Conservation (phyloP, 2,329 filamentous ascomycete genomes). For the Alternaria dauci region DNA sequence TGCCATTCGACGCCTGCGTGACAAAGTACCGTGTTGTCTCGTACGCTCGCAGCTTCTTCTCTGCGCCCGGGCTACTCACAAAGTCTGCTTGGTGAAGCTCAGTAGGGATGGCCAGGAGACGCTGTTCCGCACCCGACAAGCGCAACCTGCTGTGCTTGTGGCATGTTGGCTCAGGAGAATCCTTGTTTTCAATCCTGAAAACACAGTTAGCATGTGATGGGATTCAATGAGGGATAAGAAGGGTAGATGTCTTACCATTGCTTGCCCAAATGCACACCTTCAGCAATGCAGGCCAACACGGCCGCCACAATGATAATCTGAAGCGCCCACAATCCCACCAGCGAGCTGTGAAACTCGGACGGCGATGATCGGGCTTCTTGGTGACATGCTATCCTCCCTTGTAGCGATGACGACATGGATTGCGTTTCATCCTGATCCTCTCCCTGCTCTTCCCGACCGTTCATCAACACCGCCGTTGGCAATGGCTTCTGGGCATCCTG, state of each 20-base stretch:
- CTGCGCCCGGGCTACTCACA: constrained; percentile 33
- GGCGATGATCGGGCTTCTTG: background rate
- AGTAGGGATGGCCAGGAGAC: constrained; percentile 30
- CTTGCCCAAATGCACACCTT: constrained; percentile 32
- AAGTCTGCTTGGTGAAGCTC: background rate
- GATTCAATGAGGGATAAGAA: background rate
- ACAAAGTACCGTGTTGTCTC: constrained; percentile 29
- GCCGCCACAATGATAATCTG: constrained; percentile 39
- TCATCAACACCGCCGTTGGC: constrained; percentile 29
- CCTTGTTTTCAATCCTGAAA: constrained; percentile 12
- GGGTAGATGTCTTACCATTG: constrained; percentile 25
- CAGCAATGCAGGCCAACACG: constrained; percentile 39
- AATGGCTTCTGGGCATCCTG: constrained; percentile 26
- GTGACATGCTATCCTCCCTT: constrained; percentile 33
- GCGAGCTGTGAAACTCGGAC: constrained; percentile 34
- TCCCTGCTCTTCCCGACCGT: background rate
- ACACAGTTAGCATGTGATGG: background rate
- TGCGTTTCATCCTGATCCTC: background rate
- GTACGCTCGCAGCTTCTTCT: constrained; percentile 40
- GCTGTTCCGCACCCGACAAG: constrained; percentile 31
- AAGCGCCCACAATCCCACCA: constrained; percentile 34
- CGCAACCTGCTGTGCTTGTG: constrained; percentile 17
- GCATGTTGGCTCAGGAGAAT: background rate
- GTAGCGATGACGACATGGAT: constrained; percentile 12
- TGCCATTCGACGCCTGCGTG: constrained; percentile 24